Evolutionary conservation across 106 monocot species (phyloP).

Genomic region (Allium cepa): DNA sequence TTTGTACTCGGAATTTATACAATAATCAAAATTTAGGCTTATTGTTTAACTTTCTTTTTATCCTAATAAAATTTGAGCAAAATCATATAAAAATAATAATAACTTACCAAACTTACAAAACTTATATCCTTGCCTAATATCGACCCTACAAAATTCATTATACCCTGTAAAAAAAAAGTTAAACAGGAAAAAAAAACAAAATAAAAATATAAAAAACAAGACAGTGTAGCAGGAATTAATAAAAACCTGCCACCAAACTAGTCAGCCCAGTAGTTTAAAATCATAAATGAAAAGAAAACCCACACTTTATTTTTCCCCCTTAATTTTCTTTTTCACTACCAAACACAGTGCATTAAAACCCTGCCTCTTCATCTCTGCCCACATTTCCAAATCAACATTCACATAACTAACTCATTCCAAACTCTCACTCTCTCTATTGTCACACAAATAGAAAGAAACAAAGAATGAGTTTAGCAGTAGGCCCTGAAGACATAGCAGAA

Average conservation of each 20-base stretch:
- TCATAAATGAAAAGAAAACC: background rate
- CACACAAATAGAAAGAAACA: background rate
- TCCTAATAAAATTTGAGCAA: no score
- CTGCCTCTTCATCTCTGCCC: background rate
- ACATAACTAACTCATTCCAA: background rate
- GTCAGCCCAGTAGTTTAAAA: conserved; percentile 4
- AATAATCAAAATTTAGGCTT: no score
- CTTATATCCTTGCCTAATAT: no score
- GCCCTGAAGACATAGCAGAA: background rate
- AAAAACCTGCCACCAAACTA: conserved; percentile 5
- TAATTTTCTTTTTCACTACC: background rate
- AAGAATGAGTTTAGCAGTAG: background rate
- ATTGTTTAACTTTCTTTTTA: no score
- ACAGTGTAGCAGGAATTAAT: background rate
- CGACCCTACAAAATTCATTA: no score
- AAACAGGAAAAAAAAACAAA: no score
- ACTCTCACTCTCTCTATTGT: background rate
- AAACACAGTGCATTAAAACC: background rate
- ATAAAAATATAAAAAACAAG: no score
- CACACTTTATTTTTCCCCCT: background rate
- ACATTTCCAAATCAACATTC: background rate
- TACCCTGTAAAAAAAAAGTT: no score
- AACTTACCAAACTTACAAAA: no score
- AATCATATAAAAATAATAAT: no score
- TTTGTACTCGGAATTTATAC: no score